Evolutionary conservation across 139 green algal species (phyloP), one percentile per base, ranked within the genome.

Genomic region (Nannochloris sp.): DNA sequence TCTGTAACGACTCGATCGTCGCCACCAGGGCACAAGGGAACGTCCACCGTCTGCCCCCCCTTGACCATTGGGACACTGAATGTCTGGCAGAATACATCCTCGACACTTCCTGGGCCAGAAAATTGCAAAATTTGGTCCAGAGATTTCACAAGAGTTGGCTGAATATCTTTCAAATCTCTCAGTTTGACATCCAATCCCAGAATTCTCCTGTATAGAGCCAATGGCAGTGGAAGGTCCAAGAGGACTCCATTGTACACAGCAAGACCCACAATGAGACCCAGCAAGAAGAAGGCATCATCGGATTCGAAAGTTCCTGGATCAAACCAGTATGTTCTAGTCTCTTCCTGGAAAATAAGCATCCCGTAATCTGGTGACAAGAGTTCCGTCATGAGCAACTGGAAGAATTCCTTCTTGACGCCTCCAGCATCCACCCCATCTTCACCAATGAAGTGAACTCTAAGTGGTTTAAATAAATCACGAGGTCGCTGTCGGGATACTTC

Each of bases 231-330:
- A 65, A 96, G 89, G 80, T 92, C 87, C 37, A 96, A 81, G 67
- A 96, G 82, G 51, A 96, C 90, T 33, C 76, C 73, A 80, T 96
- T 96, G 82, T 96, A 96, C 56, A 96, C 86, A 45, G 89, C 87
- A 40, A 96, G 78, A 3, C 89, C 87, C 28, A 95, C 72, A 65
- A 94, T 82, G 37, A 96, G 65, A 2, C 90, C 90, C 57, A 96
- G 73, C 63, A 96, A 77, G 68, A 89, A 81, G 72, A 89, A 91
- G 61, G 87, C 82, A 48, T 84, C 68, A 46, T 90, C 81, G 8
- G 69, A 73, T 66, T 91, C 82, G 59, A 89, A 56, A 3, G 71
- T 74, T 50, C 48, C 49, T 10, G 77, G 62, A 71, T 85, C 86
- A 73, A 88, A 89, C 88, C 88, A 96, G 73, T 92, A 96, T 0